A percentile compares a stretch with the other conserved stretches of the same genome.
Conservation (phyloP, 352 stramenopile genomes). For the Pythium sp. region DNA sequence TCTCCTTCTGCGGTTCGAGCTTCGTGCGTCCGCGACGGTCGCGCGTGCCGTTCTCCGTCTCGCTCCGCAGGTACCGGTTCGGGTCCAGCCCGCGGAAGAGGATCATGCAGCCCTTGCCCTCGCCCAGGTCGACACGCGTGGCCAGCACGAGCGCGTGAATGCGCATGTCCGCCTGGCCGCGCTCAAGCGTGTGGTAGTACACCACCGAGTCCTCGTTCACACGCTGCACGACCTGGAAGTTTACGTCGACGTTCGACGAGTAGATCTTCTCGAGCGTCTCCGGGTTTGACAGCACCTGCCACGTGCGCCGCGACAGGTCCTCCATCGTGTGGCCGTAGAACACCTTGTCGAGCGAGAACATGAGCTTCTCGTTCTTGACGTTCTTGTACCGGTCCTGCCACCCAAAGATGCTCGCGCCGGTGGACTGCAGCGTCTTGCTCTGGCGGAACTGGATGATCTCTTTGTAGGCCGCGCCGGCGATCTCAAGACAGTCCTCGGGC, state of each 20-base stretch:
- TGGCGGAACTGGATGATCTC: conserved; percentile 55
- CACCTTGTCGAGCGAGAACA: conserved; percentile 66
- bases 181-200: conserved; percentile 72
- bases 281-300: conserved; percentile 48
- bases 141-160: conserved; percentile 63
- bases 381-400: conserved; percentile 54
- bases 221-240: conserved; percentile 65
- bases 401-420: conserved; percentile 57
- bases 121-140: conserved; percentile 47
- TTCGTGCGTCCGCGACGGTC: conserved; percentile 59
- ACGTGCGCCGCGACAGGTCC: conserved; percentile 40
- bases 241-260: conserved; percentile 44
- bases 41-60: conserved; percentile 40
- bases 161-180: conserved; percentile 40
- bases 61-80: conserved; percentile 45
- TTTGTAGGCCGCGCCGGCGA: conserved; percentile 40
- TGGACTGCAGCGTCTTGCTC: conserved; percentile 42
- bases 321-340: conserved; percentile 37
- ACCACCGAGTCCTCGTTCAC: conserved; percentile 57
- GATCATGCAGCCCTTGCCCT: conserved; percentile 39
- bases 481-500: conserved; percentile 38
- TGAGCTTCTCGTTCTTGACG: conserved; percentile 50
- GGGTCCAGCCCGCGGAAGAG: conserved; percentile 58
- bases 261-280: conserved; percentile 49
- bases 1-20: conserved; percentile 41